Percentiles rank a stretch among this genome's conserved stretches.
Conservation (phyloP, 1,284 basidiomycete genomes). For the Leccinum fuscescens region DNA sequence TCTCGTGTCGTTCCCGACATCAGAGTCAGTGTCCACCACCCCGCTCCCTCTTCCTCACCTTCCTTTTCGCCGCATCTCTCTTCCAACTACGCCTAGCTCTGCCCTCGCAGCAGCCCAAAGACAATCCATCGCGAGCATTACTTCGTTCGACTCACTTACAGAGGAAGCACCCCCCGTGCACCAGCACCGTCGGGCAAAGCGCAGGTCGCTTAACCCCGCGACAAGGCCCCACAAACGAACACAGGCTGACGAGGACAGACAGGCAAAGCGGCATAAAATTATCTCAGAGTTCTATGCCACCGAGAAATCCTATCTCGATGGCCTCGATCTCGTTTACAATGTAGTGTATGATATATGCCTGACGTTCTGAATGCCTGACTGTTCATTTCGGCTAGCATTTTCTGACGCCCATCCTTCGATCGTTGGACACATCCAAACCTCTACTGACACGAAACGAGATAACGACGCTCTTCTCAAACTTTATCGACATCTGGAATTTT, state of each 20-base stretch:
- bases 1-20: conserved; percentile 30
- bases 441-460: conserved; percentile 70
- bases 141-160: conserved; percentile 65
- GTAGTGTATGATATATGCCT: conserved; percentile 44
- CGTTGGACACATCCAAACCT: conserved; percentile 63
- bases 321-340: conserved; percentile 77
- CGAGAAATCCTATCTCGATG: conserved; percentile 76
- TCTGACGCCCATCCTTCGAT: conserved; percentile 70
- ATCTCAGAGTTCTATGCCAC: conserved; percentile 78
- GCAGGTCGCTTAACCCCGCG: conserved; percentile 34
- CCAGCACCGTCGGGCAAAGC: conserved; percentile 28
- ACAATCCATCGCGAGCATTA: conserved; percentile 63
- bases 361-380: background rate
- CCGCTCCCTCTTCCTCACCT: conserved; percentile 42
- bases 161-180: conserved; percentile 40
- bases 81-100: conserved; percentile 59
- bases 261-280: conserved; percentile 53
- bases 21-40: conserved; percentile 20
- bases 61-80: conserved; percentile 75
- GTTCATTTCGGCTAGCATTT: conserved; percentile 56
- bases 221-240: conserved; percentile 27
- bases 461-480: conserved; percentile 82
- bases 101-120: conserved; percentile 40
- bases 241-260: conserved; percentile 39
- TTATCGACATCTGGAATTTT: conserved; percentile 88